Percentiles rank a stretch among this genome's conserved stretches.
Conservation (phyloP, 1,284 basidiomycete species). For the Sporisorium reilianum region DNA sequence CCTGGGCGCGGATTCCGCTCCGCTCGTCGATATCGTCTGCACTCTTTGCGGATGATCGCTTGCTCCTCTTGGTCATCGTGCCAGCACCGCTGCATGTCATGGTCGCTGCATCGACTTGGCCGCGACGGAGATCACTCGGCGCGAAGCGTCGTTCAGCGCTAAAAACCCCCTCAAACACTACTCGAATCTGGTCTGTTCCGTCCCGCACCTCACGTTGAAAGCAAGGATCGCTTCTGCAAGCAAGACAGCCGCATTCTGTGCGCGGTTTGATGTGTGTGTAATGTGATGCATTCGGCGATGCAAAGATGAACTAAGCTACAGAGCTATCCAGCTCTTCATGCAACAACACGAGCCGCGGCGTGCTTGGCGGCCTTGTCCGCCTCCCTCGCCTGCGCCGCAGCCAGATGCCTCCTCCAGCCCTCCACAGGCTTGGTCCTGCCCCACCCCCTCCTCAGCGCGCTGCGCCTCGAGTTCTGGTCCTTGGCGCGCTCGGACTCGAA, state of each 20-base stretch:
- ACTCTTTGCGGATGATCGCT: too few relatives aligned
- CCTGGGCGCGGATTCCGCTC: too few relatives aligned
- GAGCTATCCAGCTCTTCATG: background rate
- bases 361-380: background rate
- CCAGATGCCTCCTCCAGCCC: constrained; percentile 45
- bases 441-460: constrained; percentile 59
- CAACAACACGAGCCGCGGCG: constrained; percentile 15
- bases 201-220: background rate
- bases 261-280: background rate
- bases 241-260: background rate
- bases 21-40: too few relatives aligned
- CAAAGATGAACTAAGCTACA: background rate
- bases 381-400: constrained; percentile 18
- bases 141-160: too few relatives aligned
- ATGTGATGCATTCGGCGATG: background rate
- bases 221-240: background rate
- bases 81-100: too few relatives aligned
- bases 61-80: too few relatives aligned
- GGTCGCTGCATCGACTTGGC: too few relatives aligned
- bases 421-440: constrained; percentile 50
- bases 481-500: constrained; percentile 57
- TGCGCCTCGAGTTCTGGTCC: constrained; percentile 52
- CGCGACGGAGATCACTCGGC: too few relatives aligned
- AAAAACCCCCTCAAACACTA: too few relatives aligned
- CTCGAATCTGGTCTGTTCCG: too few relatives aligned